These are phyloP conservation scores for Fusarium chuoi DNA, from an alignment of 2,329 filamentous ascomycete species.

Conservation along the genomic window DNA sequence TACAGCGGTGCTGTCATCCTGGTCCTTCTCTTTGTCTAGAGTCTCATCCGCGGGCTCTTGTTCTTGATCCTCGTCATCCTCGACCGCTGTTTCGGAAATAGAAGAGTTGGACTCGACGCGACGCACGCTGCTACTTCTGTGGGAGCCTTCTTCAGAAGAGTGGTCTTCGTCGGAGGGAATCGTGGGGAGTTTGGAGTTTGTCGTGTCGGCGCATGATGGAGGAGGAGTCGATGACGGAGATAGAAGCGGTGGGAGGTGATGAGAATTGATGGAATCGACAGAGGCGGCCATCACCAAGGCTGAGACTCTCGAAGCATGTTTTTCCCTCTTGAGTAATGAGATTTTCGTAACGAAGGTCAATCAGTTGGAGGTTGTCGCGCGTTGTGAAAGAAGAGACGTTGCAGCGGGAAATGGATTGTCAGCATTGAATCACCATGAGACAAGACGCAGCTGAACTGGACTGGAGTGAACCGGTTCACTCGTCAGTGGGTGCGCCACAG, in stretches of 20 bases:
- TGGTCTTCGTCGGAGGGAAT: constrained; percentile 47
- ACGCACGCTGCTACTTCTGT: constrained; percentile 35
- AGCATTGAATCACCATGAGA: constrained; percentile 10
- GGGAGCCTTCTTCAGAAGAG: constrained; percentile 46
- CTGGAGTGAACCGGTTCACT: constrained; percentile 5
- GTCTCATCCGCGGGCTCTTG: not conserved
- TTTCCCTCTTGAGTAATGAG: not conserved
- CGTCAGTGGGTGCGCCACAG: constrained; percentile 28
- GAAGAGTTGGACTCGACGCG: constrained; percentile 43
- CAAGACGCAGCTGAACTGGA: not conserved
- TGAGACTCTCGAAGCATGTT: constrained; percentile 36
- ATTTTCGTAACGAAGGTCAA: not conserved
- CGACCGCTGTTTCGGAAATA: constrained; percentile 45
- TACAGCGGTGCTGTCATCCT: constrained; percentile 11
- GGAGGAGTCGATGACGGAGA: constrained; percentile 20
- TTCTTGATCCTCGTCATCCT: constrained; percentile 28
- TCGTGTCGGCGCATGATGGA: constrained; percentile 21
- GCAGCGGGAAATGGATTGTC: not conserved
- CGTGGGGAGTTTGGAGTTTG: constrained; percentile 29
- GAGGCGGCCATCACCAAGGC: constrained; percentile 43
- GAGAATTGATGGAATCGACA: constrained; percentile 36
- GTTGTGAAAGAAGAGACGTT: constrained; percentile 11
- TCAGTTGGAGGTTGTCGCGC: not conserved
- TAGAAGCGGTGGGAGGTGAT: constrained; percentile 35
- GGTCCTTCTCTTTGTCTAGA: constrained; percentile 11